Base-by-base conservation (phyloP, 768 basidiomycete species). In the Lentinula edodes region DNA sequence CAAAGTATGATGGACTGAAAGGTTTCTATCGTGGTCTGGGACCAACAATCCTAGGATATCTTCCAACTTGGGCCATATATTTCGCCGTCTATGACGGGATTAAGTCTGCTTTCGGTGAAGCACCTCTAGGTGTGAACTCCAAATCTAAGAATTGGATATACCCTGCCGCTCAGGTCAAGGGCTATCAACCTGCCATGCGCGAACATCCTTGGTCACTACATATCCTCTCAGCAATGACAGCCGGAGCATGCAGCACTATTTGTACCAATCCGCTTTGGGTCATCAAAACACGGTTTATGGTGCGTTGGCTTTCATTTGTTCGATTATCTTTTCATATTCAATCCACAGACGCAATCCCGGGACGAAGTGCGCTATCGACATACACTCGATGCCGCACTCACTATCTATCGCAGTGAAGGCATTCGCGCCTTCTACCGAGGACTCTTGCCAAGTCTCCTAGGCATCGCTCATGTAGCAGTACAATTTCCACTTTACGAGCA, bases 251-350 rank as follows among this genome's bases (percentile, higher is more conserved):
- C 18, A 95, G 96, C 69, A 97, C 97, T 6, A 85, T 93, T 57
- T 89, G 89, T 68, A 98, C 97, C 28, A 98, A 93, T 74, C 97
- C 97, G 0, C 74, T 99, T 6, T 99, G 97, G 97, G 94, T 99
- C 45, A 95, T 99, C 73, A 98, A 98, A 79, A 98, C 96, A 23
- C 87, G 97, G 34, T 98, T 98, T 77, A 98, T 98, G 97, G 96
- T 96, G 68, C 64, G 69, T 63, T 61, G 66, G 38, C 53, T 18
- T 60, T 55, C 32, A 13, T 7, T 36, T 4, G 50, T 59, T 61
- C 38, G 50, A 52, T 55, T 63, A 39, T 65, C 59, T 67, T 66
- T 60, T 20, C 56, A 46, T 4, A 28, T 54, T 55, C n/a, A 51
- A 41, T 18, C 52, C 48, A 34, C 69, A 95, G 94, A 95, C 94